A percentile compares a stretch with the other conserved stretches of the same genome.
Evolutionary conservation across 768 basidiomycete genomes (phyloP).

Genomic region (Russula virescens): DNA sequence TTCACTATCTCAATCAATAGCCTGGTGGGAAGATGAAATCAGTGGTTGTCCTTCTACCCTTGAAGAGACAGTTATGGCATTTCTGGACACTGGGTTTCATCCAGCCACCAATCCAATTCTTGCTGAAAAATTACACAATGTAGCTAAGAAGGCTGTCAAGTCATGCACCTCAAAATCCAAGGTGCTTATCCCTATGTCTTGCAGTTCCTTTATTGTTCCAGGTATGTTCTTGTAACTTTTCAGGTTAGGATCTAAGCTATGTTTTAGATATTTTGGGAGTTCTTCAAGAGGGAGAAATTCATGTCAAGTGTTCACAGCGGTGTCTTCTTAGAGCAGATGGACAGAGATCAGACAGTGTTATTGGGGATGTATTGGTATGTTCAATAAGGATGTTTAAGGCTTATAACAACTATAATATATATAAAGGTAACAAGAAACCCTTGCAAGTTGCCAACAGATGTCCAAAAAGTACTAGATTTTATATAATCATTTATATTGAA

Average conservation of each 20-base stretch:
- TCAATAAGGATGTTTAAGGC: background rate
- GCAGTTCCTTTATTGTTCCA: constrained; percentile 59
- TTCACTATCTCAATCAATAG: constrained; percentile 40
- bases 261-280: constrained; percentile 46
- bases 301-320: constrained; percentile 45
- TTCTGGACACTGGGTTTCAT: constrained; percentile 55
- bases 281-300: constrained; percentile 49
- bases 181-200: constrained; percentile 52
- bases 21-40: constrained; percentile 65
- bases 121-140: constrained; percentile 46
- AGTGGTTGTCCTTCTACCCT: constrained; percentile 55
- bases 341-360: constrained; percentile 41
- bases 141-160: constrained; percentile 43
- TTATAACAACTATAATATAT: background rate
- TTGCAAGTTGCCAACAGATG: constrained; percentile 66
- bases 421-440: constrained; percentile 54
- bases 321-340: constrained; percentile 41
- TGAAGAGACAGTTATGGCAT: constrained; percentile 53
- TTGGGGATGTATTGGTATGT: constrained; percentile 54
- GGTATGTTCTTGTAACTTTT: constrained; percentile 30
- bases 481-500: background rate
- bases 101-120: constrained; percentile 46
- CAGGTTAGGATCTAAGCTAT: background rate
- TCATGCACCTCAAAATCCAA: constrained; percentile 39
- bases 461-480: constrained; percentile 44